These are phyloP conservation scores for Histomonas meleagridis DNA, from an alignment of 208 protist species.

Conservation along the genomic window DNA sequence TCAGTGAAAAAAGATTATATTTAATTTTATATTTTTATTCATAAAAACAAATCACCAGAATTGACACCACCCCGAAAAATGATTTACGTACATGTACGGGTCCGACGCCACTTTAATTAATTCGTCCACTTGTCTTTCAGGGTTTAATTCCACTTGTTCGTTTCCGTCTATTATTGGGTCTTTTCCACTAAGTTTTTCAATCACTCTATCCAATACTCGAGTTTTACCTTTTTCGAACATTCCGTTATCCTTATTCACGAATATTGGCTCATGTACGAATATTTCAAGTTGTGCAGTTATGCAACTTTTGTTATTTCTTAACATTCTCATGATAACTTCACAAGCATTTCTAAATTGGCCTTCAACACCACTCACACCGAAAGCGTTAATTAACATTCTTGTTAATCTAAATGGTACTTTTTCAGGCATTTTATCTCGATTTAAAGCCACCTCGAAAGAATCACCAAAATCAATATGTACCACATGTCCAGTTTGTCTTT, in stretches of 20 bases:
- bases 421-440: conserved; percentile 47
- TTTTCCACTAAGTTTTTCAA: neutral
- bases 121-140: neutral
- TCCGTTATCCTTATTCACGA: neutral
- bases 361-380: conserved; percentile 17
- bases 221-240: neutral
- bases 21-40: no score
- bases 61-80: conserved; percentile 16
- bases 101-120: neutral
- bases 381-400: neutral
- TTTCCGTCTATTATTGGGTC: neutral
- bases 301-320: conserved; percentile 22
- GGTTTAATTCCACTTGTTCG: neutral
- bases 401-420: conserved; percentile 54
- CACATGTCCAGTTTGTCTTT: conserved; percentile 48
- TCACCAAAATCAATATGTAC: conserved; percentile 50
- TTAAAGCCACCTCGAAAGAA: conserved; percentile 46
- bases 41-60: conserved; percentile 35
- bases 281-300: conserved; percentile 25
- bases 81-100: neutral
- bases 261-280: conserved; percentile 33
- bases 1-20: no score
- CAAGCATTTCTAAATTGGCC: conserved; percentile 20
- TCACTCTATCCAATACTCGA: neutral
- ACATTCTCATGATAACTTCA: neutral